A percentile compares a stretch with the other conserved stretches of the same genome.
Conservation (phyloP, 2,329 filamentous ascomycete species). For the Penicillium hordei region DNA sequence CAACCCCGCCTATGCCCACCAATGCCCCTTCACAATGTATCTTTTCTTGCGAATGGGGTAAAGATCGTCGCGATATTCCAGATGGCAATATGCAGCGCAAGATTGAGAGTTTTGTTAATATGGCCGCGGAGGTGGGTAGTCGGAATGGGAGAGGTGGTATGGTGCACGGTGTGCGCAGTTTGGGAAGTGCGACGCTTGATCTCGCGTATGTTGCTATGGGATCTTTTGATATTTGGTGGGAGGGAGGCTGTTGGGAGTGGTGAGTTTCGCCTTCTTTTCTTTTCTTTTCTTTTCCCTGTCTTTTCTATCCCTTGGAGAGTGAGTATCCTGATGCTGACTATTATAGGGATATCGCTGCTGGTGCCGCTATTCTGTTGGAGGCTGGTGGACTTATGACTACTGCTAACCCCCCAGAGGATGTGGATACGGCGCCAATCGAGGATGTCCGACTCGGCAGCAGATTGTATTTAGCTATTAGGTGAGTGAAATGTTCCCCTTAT, state of each 20-base stretch:
- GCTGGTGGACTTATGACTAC: constrained; percentile 73
- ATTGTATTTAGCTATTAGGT: constrained; percentile 69
- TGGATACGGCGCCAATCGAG: constrained; percentile 56
- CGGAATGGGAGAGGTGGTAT: constrained; percentile 69
- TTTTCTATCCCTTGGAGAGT: not conserved
- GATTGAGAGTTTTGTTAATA: constrained; percentile 71
- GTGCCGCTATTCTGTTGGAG: constrained; percentile 70
- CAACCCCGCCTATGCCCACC: constrained; percentile 61
- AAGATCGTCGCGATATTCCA: constrained; percentile 65
- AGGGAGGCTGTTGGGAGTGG: constrained; percentile 80
- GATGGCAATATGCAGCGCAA: constrained; percentile 71
- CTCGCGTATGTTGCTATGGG: constrained; percentile 75
- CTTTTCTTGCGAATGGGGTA: constrained; percentile 77
- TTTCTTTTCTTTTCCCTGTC: not conserved
- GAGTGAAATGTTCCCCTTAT: constrained; percentile 11
- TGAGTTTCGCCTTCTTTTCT: constrained; percentile 34
- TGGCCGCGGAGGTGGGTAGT: constrained; percentile 66
- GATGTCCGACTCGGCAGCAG: constrained; percentile 65
- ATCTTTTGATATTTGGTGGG: constrained; percentile 78
- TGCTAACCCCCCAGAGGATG: constrained; percentile 66
- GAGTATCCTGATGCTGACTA: not conserved
- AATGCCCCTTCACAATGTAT: constrained; percentile 68
- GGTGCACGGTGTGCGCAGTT: constrained; percentile 72
- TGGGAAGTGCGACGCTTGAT: constrained; percentile 73
- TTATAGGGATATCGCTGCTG: constrained; percentile 67